These are phyloP conservation scores for Linnemannia schmuckeri DNA, from an alignment of 192 early-diverging fungal genomes.

Conservation along the genomic window DNA sequence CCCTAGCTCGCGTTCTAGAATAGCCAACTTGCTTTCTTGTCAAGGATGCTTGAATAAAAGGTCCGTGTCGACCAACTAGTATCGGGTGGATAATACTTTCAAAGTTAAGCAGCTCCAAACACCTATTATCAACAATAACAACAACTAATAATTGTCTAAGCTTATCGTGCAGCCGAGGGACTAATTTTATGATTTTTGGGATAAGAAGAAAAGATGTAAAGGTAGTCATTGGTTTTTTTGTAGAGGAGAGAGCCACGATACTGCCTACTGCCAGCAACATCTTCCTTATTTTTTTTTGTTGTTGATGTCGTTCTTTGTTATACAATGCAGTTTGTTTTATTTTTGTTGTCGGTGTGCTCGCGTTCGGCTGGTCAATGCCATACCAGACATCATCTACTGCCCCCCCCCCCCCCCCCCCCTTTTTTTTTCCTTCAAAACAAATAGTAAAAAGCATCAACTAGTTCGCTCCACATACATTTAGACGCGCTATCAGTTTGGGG, in stretches of 20 bases:
- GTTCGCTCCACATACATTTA: no score
- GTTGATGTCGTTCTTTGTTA: no score
- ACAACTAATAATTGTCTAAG: background rate
- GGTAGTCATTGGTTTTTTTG: background rate
- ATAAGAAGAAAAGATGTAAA: background rate
- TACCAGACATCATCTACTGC: no score
- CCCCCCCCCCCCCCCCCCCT: no score
- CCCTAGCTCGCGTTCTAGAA: background rate
- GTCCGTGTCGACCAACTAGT: background rate
- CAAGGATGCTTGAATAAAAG: background rate
- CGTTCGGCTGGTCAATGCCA: background rate
- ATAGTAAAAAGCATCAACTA: no score
- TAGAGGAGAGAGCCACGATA: background rate
- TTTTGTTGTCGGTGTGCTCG: background rate
- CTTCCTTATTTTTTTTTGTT: background rate
- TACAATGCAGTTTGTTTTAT: no score
- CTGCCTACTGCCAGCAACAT: background rate
- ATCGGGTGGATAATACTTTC: background rate
- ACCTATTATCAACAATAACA: background rate
- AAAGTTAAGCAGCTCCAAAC: no score
- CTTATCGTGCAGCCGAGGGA: background rate
- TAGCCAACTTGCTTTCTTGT: background rate
- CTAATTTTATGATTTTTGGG: background rate
- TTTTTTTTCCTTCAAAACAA: background rate
- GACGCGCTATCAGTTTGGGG: no score